Evolutionary conservation across 2,329 filamentous ascomycete species (phyloP), one percentile per base, ranked within the genome.

Genomic region (Fusarium buharicum): DNA sequence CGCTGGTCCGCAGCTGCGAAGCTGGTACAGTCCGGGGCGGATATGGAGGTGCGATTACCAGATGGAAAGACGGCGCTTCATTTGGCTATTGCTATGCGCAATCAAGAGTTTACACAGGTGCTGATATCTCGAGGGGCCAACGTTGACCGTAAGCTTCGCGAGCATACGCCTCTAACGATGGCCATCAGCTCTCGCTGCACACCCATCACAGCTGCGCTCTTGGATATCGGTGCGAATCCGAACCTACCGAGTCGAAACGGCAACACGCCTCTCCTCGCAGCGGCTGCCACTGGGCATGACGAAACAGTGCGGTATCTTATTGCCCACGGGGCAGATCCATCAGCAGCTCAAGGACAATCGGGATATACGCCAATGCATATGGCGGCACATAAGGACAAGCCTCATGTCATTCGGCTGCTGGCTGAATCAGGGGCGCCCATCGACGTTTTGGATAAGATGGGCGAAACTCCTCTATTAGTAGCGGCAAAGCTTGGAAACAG

Each of bases 291-390:
- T 5, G 69, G 69, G 11, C 69, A 71, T 14, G 67, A 71, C 20
- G 69, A 71, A 55, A 71, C 69, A 17, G 59, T 71, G n/a, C 64
- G 69, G 20, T 71, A 71, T 49, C 67, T 71, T 20, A 47, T 71
- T 22, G 67, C 58, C 12, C 62, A 71, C 34, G 67, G 69, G 3
- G 69, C 69, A 13, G 66, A 71, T 37, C 62, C 66, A 22, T 61
- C 69, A 7, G 54, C 51, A 12, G 56, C 50, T 8, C 66, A 67
- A 36, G 56, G 61, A 14, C 59, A 64, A 22, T 71, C 66, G 22
- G 69, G 69, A 14, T 71, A 71, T 27, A 64, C 69, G 24, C 59
- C 69, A 11, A 70, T 71, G 66, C 69, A 71, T 28, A 71, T 71
- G 69, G 69, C 69, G 13, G 69, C 69, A 7, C 69, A 71, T 47